Base-by-base conservation (phyloP, 345 rosid genomes). In the Gossypium stocksii region DNA sequence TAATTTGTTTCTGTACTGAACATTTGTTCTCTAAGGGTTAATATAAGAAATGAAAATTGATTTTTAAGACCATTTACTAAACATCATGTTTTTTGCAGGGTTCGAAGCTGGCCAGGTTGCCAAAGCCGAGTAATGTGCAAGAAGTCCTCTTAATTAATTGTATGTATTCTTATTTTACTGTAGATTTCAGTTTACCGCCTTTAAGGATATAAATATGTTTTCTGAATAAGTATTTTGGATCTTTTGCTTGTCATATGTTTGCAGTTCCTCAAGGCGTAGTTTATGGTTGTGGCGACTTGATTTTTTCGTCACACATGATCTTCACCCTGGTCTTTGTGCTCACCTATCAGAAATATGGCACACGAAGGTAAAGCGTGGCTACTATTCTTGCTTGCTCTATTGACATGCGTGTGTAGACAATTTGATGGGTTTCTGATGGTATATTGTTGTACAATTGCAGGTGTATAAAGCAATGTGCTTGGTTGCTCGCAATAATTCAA, bases 231-330 rank as follows among this genome's bases (percentile, higher is more conserved):
- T 54, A 8, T 17, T 54, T 54, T 54, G 59, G 59, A 54, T 54
- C 20, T 19, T 54, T 54, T 54, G 59, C 59, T 71, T 77, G 38
- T 68, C 23, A 73, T 54, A 25, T 44, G 72, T 25, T 80, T 80
- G 85, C 90, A 93, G 98, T 93, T 88, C 98, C 94, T 51, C 76
- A 72, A 29, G 98, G 97, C 3, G 73, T 83, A 14, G 45, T 88
- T 10, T 91, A 87, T 82, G 93, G 94, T 22, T 93, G 98, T 77
- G 98, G 98, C 45, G 98, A 93, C 84, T 72, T 93, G 86, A 91
- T 93, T 43, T 93, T 93, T 80, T 93, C 98, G 60, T 93, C 98
- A n/a, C 98, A 93, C 85, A 93, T 86, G 86, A 93, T 89, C 78
- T 91, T 93, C 70, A 85, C 86, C 22, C 78, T 93, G 15, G 90